Conservation (phyloP, 2,329 filamentous ascomycete species). For the Trichoderma semiorbis region DNA sequence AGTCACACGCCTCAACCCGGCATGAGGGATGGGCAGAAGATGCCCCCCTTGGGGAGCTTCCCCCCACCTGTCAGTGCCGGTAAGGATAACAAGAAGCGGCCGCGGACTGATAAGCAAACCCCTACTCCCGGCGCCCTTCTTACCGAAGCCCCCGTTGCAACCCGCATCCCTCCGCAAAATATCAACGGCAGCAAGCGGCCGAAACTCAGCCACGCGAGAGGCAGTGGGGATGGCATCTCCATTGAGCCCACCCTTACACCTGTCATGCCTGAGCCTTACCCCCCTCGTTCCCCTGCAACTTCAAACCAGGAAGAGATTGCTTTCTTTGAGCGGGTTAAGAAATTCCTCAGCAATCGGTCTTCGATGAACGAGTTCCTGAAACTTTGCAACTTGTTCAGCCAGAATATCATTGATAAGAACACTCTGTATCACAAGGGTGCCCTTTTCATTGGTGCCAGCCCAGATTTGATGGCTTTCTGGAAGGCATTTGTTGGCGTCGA, state of each 20-base stretch:
- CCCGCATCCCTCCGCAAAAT: slow-evolving; percentile 30
- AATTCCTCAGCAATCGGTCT: slow-evolving; percentile 88
- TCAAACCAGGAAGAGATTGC: slow-evolving; percentile 80
- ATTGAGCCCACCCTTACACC: slow-evolving; percentile 87
- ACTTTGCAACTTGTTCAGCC: slow-evolving; percentile 90
- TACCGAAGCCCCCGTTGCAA: slow-evolving; percentile 40
- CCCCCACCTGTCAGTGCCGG: slow-evolving; percentile 75
- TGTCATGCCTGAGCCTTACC: slow-evolving; percentile 80
- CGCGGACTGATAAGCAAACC: slow-evolving; percentile 56
- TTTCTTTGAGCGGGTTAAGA: slow-evolving; percentile 96
- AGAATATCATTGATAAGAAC: slow-evolving; percentile 84
- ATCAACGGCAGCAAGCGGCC: slow-evolving; percentile 57
- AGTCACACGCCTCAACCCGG: slow-evolving; percentile 55
- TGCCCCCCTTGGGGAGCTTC: slow-evolving; percentile 94
- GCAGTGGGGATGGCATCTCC: slow-evolving; percentile 54
- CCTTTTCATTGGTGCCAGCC: slow-evolving; percentile 81
- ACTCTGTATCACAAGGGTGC: slow-evolving; percentile 79
- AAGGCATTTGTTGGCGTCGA: slow-evolving; percentile 78
- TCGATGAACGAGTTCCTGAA: slow-evolving; percentile 96
- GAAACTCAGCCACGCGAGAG: slow-evolving; percentile 69
- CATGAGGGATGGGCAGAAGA: slow-evolving; percentile 63
- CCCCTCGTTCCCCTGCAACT: slow-evolving; percentile 68
- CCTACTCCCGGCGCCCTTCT: slow-evolving; percentile 47
- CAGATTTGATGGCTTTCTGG: slow-evolving; percentile 86
- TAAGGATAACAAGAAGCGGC: slow-evolving; percentile 88